phyloP scores from a whole-genome alignment of 495 filamentous ascomycete genomes.

The Trichocladium uniseriatum region DNA sequence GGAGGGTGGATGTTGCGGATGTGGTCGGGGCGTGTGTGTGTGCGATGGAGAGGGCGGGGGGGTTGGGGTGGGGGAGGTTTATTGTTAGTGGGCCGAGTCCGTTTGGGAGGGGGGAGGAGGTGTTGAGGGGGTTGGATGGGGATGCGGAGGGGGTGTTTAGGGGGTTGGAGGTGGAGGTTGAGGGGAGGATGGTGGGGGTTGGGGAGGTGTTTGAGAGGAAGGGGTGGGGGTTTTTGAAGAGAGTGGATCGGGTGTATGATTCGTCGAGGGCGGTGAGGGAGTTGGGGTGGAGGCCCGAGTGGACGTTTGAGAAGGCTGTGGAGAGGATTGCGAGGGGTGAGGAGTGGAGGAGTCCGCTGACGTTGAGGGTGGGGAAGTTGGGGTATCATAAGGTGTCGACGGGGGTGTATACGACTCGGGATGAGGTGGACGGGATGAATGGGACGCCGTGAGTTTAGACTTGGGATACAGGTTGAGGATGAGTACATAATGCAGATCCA shows the following conservation, averaged over 20 bases:
- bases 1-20: conserved; percentile 23
- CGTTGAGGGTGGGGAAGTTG: conserved; percentile 17
- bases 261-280: conserved; percentile 16
- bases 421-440: background rate
- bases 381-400: conserved; percentile 22
- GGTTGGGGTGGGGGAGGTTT: conserved; percentile 14
- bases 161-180: conserved; percentile 7
- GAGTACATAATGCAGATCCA: too few species aligned
- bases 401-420: conserved; percentile 23
- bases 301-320: conserved; percentile 20
- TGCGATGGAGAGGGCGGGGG: conserved; percentile 9
- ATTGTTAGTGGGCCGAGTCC: conserved; percentile 20
- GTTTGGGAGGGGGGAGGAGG: conserved; percentile 6
- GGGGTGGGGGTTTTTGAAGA: conserved; percentile 18
- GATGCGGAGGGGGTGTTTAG: too few species aligned
- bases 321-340: conserved; percentile 16
- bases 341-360: conserved; percentile 24
- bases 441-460: too few species aligned
- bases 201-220: conserved; percentile 14
- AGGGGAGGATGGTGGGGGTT: background rate
- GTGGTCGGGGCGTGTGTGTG: conserved; percentile 21
- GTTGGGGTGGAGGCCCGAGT: conserved; percentile 21
- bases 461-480: too few species aligned
- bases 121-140: too few species aligned
- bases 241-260: conserved; percentile 27